Evolutionary conservation across 306 rosid species (phyloP).

Genomic region (Prunus kanzakura): DNA sequence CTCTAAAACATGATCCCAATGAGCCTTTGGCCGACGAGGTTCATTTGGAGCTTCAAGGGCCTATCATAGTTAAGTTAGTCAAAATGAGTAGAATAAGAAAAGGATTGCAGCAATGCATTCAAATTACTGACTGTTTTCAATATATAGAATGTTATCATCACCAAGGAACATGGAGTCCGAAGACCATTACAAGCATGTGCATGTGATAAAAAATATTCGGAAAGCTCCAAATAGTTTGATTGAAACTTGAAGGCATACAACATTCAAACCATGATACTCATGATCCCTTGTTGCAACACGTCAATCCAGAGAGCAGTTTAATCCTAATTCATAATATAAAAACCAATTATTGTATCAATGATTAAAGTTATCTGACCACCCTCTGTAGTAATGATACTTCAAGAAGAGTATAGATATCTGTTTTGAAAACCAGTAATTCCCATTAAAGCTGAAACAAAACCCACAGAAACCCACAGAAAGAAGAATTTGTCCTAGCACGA

Average conservation of each 20-base stretch:
- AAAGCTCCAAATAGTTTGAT: background rate
- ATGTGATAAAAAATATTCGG: background rate
- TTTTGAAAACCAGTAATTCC: background rate
- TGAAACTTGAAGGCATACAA: background rate
- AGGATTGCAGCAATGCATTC: conserved; percentile 9
- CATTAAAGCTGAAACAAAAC: background rate
- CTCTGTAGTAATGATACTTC: background rate
- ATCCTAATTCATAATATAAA: background rate
- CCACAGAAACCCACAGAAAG: background rate
- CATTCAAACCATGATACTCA: background rate
- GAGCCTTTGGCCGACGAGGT: conserved; percentile 82
- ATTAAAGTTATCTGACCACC: background rate
- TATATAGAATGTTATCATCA: background rate
- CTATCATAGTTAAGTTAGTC: conserved; percentile 38
- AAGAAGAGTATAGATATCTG: background rate
- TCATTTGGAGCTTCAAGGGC: conserved; percentile 88
- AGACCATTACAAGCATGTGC: background rate
- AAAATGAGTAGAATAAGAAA: conserved; percentile 21
- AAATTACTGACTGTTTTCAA: conserved; percentile 3
- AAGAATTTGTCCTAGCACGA: background rate
- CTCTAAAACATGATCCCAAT: conserved; percentile 99
- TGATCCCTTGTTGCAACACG: background rate
- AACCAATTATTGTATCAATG: background rate
- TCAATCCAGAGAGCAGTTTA: background rate
- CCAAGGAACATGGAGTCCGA: background rate